A percentile compares a stretch with the other conserved stretches of the same genome.
Evolutionary conservation across 192 early-diverging fungal species (phyloP).

Genomic region (Backusella macrospora): DNA sequence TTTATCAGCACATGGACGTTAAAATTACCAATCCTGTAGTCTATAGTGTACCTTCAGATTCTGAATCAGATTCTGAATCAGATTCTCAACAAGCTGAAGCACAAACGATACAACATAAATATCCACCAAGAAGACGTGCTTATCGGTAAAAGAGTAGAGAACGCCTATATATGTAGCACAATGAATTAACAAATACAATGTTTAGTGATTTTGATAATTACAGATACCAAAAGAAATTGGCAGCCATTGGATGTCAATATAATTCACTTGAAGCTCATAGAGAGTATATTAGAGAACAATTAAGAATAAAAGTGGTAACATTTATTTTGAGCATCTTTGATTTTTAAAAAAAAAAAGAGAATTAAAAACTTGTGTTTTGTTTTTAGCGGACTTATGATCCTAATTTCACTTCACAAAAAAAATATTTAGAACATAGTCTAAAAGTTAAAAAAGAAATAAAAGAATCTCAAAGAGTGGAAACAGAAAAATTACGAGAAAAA

Average conservation of each 20-base stretch:
- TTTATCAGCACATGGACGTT: neutral
- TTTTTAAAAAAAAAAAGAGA: no score
- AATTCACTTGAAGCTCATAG: neutral
- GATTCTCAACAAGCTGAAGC: neutral
- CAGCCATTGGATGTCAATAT: neutral
- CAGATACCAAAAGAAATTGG: neutral
- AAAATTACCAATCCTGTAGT: slow-evolving; percentile 13
- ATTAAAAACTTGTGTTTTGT: neutral
- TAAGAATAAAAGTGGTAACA: neutral
- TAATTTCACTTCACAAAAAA: neutral
- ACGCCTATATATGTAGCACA: neutral
- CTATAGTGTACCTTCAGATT: slow-evolving; percentile 14
- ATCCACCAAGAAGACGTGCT: neutral
- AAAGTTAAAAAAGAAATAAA: neutral
- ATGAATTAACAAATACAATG: neutral
- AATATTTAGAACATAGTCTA: neutral
- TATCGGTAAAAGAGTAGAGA: neutral
- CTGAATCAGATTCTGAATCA: neutral
- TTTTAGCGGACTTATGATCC: slow-evolving; percentile 6
- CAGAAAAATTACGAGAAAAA: neutral
- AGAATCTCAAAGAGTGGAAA: neutral
- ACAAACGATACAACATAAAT: neutral
- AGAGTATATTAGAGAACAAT: neutral
- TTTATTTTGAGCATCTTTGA: neutral
- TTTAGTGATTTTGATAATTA: neutral